Evolutionary conservation across 2,329 filamentous ascomycete genomes (phyloP).

Genomic region (Clarireedia sp.): DNA sequence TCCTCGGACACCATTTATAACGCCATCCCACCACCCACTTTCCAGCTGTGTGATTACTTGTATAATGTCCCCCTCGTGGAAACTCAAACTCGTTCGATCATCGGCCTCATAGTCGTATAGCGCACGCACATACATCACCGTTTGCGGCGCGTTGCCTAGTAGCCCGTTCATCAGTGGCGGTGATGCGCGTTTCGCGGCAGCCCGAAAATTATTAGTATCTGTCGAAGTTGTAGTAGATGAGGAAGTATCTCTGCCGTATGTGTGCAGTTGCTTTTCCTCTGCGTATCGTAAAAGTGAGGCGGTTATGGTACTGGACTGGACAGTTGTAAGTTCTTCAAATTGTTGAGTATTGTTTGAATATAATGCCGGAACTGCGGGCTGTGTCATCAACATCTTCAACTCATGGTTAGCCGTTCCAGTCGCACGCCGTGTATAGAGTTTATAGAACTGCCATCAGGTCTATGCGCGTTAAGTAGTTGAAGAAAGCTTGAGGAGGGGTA

Average conservation of each 20-base stretch:
- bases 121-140: slow-evolving; percentile 84
- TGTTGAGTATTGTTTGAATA: slow-evolving; percentile 5
- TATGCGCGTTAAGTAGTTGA: slow-evolving; percentile 1
- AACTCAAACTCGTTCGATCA: slow-evolving; percentile 92
- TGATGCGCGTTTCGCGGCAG: slow-evolving; percentile 22
- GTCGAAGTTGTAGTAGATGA: slow-evolving; percentile 11
- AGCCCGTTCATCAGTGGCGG: slow-evolving; percentile 50
- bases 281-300: slow-evolving; percentile 10
- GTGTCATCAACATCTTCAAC: slow-evolving; percentile 13
- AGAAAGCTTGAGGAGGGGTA: slow-evolving; percentile 4
- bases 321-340: slow-evolving; percentile 2
- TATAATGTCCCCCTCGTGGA: slow-evolving; percentile 93
- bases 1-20: slow-evolving; percentile 91
- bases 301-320: slow-evolving; percentile 11
- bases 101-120: slow-evolving; percentile 98
- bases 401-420: slow-evolving; percentile 5
- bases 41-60: slow-evolving; percentile 97
- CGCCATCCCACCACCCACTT: slow-evolving; percentile 98
- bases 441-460: neutral
- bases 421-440: neutral
- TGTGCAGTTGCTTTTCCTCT: slow-evolving; percentile 11
- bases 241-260: slow-evolving; percentile 13
- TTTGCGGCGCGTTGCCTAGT: slow-evolving; percentile 49
- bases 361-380: slow-evolving; percentile 7
- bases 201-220: slow-evolving; percentile 14